Conservation (phyloP, 1,284 basidiomycete species). For the Takashimella tepidaria region DNA sequence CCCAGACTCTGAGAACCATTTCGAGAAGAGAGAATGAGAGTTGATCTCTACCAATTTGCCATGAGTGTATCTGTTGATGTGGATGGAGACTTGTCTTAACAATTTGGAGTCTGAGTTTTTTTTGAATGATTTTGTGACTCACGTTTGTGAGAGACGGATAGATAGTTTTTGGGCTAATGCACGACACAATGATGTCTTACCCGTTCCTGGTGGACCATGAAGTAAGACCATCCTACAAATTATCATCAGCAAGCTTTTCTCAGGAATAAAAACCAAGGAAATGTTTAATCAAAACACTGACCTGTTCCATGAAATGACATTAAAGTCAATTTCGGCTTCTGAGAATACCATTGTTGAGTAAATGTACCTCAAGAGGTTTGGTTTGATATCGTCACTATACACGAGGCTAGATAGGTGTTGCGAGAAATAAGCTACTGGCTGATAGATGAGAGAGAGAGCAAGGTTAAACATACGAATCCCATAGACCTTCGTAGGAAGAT, state of each 20-base stretch:
- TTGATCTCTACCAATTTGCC: conserved; percentile 94
- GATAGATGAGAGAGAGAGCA: no score
- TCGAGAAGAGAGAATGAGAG: conserved; percentile 89
- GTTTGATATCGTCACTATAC: conserved; percentile 84
- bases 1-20: conserved; percentile 98
- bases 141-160: conserved; percentile 80
- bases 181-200: conserved; percentile 91
- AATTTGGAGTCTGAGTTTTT: no score
- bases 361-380: conserved; percentile 84
- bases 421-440: no score
- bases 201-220: conserved; percentile 96
- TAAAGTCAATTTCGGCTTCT: conserved; percentile 82
- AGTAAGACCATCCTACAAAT: conserved; percentile 66
- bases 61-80: conserved; percentile 69
- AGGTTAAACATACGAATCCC: conserved; percentile 53
- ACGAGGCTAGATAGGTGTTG: no score
- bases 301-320: conserved; percentile 92
- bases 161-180: conserved; percentile 94
- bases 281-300: conserved; percentile 22
- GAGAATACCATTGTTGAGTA: conserved; percentile 87
- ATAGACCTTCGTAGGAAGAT: conserved; percentile 76
- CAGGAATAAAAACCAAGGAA: no score
- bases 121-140: no score
- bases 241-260: not conserved
- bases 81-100: no score